Evolutionary conservation across 257 asterid species (phyloP), one percentile per base, ranked within the genome.

Genomic region (Voacanga thouarsii): DNA sequence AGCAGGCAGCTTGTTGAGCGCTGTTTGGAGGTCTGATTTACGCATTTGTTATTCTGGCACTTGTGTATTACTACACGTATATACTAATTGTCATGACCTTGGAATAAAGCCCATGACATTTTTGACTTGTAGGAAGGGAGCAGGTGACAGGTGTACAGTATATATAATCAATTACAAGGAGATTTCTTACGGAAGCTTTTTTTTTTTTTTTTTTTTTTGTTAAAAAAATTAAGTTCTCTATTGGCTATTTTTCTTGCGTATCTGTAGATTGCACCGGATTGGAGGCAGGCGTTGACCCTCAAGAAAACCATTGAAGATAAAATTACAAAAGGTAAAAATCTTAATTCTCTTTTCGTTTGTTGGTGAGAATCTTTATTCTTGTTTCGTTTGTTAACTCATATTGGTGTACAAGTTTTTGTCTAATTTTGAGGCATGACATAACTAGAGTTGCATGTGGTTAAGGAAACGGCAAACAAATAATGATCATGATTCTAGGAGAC

Each of bases 251-350:
- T 1, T 59, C 30, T 14, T 47, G 6, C 60, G 47, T 71, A 55
- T 69, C 77, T 78, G 73, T 87, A 92, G 97, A 83, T 86, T 77
- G 94, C 88, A 74, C 98, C 98, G 0, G 94, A 90, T 76, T 94
- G 96, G 96, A 89, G 97, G 86, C 97, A 94, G 80, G 98, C 97
- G 18, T 80, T 81, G 88, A 82, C 88, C 72, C 96, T 94, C 49
- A 91, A 91, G 93, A 94, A 92, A 82, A 82, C 97, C 53, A 82
- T 94, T 77, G 97, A 94, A 86, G 97, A 92, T 55, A 91, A 91
- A 84, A 88, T 92, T 76, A 92, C 87, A 16, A 92, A 92, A 86
- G 97, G 99, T 89, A 76, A 59, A 55, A 19, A 19, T 6, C 70
- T 18, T 2, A 26, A 33, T 24, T 44, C 33, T 12, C 16, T 14